phyloP scores from a whole-genome alignment of 2,329 filamentous ascomycete genomes.

The Fonsecaea nubica region DNA sequence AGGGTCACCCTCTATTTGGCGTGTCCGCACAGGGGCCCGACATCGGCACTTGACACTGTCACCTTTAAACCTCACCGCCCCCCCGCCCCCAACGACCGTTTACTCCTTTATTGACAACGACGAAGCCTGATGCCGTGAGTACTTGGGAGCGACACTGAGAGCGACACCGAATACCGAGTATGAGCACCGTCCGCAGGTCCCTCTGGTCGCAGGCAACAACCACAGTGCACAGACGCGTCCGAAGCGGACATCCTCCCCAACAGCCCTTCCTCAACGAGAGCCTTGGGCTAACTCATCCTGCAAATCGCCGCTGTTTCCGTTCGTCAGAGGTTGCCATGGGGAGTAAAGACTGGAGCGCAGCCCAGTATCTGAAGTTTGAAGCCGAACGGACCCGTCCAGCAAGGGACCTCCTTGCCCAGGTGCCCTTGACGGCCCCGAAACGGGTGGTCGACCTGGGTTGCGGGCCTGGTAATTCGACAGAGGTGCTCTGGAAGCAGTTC shows the following conservation, averaged over 20 bases:
- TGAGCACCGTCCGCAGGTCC: background rate
- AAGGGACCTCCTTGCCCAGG: conserved; percentile 59
- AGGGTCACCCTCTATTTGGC: background rate
- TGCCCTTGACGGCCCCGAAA: conserved; percentile 51
- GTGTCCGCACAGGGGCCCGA: background rate
- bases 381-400: conserved; percentile 61
- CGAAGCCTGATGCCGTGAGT: background rate
- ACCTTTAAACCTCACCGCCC: background rate
- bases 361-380: conserved; percentile 64
- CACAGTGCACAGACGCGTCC: background rate
- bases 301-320: conserved; percentile 4
- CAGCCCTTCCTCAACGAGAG: conserved; percentile 1
- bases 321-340: conserved; percentile 12
- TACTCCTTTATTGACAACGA: background rate
- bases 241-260: background rate
- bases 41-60: background rate
- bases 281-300: background rate
- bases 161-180: background rate
- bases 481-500: conserved; percentile 56
- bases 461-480: conserved; percentile 66
- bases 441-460: conserved; percentile 65
- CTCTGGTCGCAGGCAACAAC: background rate
- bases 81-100: background rate
- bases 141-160: background rate
- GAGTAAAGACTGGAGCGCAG: conserved; percentile 60